Evolutionary conservation across 139 green algal genomes (phyloP).

Genomic region (Chlamydomonas applanata): DNA sequence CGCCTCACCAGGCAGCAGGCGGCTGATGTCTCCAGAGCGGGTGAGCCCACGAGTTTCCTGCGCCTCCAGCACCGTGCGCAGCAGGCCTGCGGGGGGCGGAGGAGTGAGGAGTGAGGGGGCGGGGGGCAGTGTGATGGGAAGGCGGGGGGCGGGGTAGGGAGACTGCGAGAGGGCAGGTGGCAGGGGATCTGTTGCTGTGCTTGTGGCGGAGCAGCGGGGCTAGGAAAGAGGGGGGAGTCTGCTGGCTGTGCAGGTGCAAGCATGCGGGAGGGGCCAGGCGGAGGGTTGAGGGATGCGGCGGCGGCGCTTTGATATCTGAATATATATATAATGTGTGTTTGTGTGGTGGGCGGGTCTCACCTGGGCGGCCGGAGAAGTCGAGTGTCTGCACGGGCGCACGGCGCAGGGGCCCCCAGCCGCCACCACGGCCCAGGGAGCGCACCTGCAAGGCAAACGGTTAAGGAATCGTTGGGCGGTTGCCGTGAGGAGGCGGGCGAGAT

Average conservation of each 20-base stretch:
- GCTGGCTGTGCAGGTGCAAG: no score
- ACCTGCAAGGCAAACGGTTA: no score
- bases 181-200: background rate
- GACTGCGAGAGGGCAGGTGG: background rate
- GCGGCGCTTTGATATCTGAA: background rate
- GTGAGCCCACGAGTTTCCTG: conserved; percentile 87
- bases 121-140: no score
- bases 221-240: no score
- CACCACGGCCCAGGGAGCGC: conserved; percentile 74
- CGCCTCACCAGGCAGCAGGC: conserved; percentile 73
- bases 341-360: no score
- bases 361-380: conserved; percentile 55
- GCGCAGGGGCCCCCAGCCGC: conserved; percentile 81
- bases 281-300: no score
- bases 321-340: background rate
- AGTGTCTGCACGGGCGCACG: conserved; percentile 64
- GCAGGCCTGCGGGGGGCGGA: conserved; percentile 60
- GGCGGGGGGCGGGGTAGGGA: no score
- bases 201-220: no score
- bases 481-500: no score
- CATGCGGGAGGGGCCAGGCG: no score
- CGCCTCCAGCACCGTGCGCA: conserved; percentile 77
- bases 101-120: no score
- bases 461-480: no score
- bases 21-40: conserved; percentile 79